Conservation (phyloP, 768 basidiomycete species). For the Tricholoma matsutake region DNA sequence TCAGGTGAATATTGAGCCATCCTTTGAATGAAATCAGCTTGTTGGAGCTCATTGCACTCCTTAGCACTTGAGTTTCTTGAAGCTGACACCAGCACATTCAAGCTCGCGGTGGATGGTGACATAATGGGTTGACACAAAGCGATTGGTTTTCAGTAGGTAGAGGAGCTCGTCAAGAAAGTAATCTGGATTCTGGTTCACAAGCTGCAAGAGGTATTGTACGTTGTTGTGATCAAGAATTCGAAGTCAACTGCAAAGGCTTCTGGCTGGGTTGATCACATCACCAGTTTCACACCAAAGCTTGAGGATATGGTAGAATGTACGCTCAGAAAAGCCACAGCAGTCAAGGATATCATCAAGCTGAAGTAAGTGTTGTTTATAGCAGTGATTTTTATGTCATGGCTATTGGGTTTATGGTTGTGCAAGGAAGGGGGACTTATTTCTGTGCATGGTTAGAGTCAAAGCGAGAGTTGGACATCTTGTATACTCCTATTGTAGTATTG, state of each 20-base stretch:
- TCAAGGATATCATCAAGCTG: no score
- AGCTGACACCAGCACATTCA: not conserved
- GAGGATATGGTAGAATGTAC: not conserved
- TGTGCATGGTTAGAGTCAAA: no score
- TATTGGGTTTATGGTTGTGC: no score
- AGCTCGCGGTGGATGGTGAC: no score
- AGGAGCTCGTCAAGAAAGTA: no score
- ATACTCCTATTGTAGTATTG: no score
- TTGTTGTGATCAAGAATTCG: no score
- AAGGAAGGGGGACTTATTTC: no score
- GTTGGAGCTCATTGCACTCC: not conserved
- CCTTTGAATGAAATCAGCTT: not conserved
- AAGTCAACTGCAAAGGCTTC: not conserved
- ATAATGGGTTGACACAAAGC: not conserved
- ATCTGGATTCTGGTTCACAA: no score
- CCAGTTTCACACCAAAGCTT: no score
- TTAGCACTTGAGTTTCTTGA: not conserved
- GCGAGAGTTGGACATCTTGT: no score
- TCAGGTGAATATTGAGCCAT: not conserved
- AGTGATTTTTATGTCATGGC: not conserved
- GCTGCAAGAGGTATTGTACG: no score
- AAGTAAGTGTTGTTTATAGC: not conserved
- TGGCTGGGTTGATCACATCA: not conserved
- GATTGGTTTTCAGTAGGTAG: not conserved
- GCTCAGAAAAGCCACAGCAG: not conserved